phyloP scores from a whole-genome alignment of 257 asterid species.

The Nicotiana noctiflora region DNA sequence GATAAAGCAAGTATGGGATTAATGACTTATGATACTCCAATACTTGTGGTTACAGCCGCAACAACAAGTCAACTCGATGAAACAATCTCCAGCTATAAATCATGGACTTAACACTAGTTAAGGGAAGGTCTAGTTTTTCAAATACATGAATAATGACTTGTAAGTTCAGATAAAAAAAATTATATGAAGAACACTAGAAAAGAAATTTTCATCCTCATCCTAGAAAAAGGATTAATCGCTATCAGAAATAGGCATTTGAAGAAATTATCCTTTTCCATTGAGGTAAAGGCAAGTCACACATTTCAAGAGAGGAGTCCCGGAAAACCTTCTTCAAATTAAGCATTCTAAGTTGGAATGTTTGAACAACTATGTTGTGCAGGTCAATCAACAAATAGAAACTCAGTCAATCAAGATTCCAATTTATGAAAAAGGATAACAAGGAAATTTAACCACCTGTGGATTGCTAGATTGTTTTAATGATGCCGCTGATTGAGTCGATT shows the following conservation, averaged over 20 bases:
- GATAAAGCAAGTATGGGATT: not conserved
- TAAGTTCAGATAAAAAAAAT: not conserved
- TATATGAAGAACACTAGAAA: not conserved
- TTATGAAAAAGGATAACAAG: not conserved
- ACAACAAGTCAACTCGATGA: not conserved
- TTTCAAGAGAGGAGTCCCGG: not conserved
- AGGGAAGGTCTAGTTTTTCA: not conserved
- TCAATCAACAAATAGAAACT: not conserved
- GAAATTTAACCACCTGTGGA: slow-evolving; percentile 40
- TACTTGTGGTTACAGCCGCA: not conserved
- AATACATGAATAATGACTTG: not conserved
- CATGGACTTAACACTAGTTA: not conserved
- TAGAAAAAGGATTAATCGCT: not conserved
- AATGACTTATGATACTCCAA: not conserved
- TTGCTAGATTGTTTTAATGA: slow-evolving; percentile 43
- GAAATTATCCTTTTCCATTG: not conserved
- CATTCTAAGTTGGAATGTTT: not conserved
- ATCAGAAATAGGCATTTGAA: not conserved
- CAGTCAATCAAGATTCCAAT: not conserved
- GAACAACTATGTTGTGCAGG: not conserved
- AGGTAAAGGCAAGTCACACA: not conserved
- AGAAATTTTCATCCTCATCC: not conserved
- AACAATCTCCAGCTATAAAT: not conserved
- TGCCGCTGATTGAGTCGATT: slow-evolving; percentile 24
- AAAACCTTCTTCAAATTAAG: not conserved